These are phyloP conservation scores for Candida corydali DNA, from an alignment of 805 yeast species.

Conservation along the genomic window DNA sequence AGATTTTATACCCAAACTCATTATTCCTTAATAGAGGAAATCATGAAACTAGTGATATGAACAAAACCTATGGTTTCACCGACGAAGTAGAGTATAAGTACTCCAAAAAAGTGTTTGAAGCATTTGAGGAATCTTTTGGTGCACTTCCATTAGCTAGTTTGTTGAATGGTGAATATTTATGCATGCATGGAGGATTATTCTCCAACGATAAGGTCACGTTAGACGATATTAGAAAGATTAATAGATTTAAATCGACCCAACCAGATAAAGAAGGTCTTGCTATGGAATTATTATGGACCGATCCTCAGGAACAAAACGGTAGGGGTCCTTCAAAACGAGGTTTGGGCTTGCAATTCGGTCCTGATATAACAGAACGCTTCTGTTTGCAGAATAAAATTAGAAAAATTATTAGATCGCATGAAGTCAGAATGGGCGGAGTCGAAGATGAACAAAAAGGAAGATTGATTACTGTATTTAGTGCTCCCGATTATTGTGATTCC, in stretches of 20 bases:
- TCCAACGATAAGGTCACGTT: constrained; percentile 69
- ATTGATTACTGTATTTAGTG: constrained; percentile 92
- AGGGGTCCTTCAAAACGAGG: constrained; percentile 91
- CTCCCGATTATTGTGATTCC: constrained; percentile 95
- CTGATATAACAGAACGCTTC: constrained; percentile 83
- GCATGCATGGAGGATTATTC: constrained; percentile 95
- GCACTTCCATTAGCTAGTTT: constrained; percentile 82
- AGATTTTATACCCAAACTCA: constrained; percentile 66
- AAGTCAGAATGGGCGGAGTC: constrained; percentile 89
- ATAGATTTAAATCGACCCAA: constrained; percentile 65
- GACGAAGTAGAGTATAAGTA: constrained; percentile 94
- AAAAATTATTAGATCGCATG: constrained; percentile 90
- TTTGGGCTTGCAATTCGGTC: constrained; percentile 94
- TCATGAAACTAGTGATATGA: constrained; percentile 96
- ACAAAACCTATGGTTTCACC: constrained; percentile 91
- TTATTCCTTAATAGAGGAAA: constrained; percentile 88
- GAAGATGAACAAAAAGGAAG: constrained; percentile 83
- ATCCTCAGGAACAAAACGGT: constrained; percentile 79
- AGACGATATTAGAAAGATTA: constrained; percentile 66
- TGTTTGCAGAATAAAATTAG: constrained; percentile 66
- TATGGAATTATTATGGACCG: constrained; percentile 97
- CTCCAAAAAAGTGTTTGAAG: constrained; percentile 69
- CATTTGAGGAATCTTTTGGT: constrained; percentile 83
- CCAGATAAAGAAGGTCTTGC: constrained; percentile 91
- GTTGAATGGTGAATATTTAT: constrained; percentile 72